Evolutionary conservation across 2,329 filamentous ascomycete species (phyloP).

Genomic region (Colletotrichum limetticola): DNA sequence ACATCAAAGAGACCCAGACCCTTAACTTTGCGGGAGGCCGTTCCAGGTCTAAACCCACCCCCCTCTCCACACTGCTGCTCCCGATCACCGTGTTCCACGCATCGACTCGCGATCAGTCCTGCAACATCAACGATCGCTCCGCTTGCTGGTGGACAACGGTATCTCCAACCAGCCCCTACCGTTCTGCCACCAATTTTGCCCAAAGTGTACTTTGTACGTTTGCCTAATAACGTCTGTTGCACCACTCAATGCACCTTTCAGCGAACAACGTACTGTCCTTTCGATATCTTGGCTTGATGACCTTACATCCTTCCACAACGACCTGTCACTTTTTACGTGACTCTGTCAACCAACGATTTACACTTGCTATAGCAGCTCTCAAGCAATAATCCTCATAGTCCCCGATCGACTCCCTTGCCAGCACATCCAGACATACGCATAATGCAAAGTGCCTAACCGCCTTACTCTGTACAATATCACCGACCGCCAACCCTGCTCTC

Average conservation of each 20-base stretch:
- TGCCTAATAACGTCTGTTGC: background rate
- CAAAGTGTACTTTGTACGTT: constrained; percentile 1
- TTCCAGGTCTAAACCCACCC: background rate
- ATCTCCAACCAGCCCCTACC: constrained; percentile 16
- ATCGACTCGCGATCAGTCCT: constrained; percentile 31
- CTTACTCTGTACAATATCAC: background rate
- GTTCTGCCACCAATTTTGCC: constrained; percentile 3
- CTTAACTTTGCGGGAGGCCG: background rate
- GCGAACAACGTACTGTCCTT: background rate
- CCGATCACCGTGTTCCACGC: constrained; percentile 33
- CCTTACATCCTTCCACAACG: background rate
- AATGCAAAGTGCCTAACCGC: constrained; percentile 26
- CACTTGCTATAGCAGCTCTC: background rate
- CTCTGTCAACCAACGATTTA: background rate
- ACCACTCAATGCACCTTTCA: background rate
- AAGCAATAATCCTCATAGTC: background rate
- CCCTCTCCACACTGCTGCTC: constrained; percentile 19
- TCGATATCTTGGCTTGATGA: background rate
- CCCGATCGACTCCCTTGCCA: constrained; percentile 3
- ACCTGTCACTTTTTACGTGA: constrained; percentile 19
- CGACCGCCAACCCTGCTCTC: background rate
- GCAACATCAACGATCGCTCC: constrained; percentile 26
- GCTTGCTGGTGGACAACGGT: constrained; percentile 15
- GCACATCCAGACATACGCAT: constrained; percentile 6
- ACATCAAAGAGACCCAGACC: background rate